These are phyloP conservation scores for Begonia loranthoides DNA, from an alignment of 306 rosid species.

Conservation along the genomic window DNA sequence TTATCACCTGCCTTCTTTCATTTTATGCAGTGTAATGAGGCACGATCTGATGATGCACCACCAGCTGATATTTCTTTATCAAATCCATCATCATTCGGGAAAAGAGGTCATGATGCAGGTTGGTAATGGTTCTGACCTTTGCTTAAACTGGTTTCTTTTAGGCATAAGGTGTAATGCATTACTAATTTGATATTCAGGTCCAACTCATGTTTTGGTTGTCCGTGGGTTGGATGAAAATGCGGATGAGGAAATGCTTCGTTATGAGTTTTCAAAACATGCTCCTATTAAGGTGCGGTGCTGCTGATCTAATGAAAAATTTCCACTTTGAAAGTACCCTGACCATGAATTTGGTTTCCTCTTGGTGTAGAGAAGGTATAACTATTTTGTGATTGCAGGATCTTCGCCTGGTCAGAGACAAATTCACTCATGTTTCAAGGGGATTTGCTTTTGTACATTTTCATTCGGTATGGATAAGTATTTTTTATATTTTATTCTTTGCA, in stretches of 20 bases:
- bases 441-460: conserved; percentile 95
- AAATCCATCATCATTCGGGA: conserved; percentile 45
- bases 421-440: conserved; percentile 95
- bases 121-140: conserved; percentile 15
- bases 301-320: background rate
- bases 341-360: too few relatives aligned
- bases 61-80: conserved; percentile 75
- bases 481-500: background rate
- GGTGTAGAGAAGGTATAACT: background rate
- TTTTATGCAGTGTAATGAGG: conserved; percentile 69
- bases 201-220: conserved; percentile 97
- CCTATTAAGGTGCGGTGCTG: conserved; percentile 58
- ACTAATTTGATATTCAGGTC: conserved; percentile 38
- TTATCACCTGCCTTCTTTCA: background rate
- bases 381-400: conserved; percentile 58
- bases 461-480: conserved; percentile 46
- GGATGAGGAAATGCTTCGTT: conserved; percentile 97
- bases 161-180: conserved; percentile 1
- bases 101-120: conserved; percentile 88
- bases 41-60: conserved; percentile 91
- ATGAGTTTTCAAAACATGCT: conserved; percentile 95
- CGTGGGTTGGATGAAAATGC: conserved; percentile 99
- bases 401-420: conserved; percentile 95
- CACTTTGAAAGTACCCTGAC: background rate
- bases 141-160: background rate